Conservation (phyloP, 495 filamentous ascomycete species). For the Penicillium cinerascens region DNA sequence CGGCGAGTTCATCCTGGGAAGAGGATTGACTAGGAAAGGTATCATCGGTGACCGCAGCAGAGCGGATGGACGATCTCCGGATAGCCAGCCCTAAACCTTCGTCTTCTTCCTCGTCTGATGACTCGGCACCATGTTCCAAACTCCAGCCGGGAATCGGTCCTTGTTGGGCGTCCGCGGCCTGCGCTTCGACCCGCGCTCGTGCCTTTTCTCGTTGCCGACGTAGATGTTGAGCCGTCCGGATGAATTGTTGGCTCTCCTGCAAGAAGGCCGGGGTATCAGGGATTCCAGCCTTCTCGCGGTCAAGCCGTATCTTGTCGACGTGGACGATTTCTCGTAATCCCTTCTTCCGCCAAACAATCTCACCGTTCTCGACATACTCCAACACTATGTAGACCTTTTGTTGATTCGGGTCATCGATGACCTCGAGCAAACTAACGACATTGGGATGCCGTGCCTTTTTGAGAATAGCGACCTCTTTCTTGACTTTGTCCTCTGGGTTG, state of each 20-base stretch:
- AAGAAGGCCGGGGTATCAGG: slow-evolving; percentile 46
- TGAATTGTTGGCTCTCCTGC: slow-evolving; percentile 61
- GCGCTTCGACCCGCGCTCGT: slow-evolving; percentile 50
- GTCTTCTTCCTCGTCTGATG: slow-evolving; percentile 52
- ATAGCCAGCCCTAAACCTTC: slow-evolving; percentile 38
- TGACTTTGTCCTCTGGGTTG: slow-evolving; percentile 86
- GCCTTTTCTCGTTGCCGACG: slow-evolving; percentile 56
- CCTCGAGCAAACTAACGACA: slow-evolving; percentile 89
- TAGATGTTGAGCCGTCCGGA: slow-evolving; percentile 53
- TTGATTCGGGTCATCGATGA: slow-evolving; percentile 92
- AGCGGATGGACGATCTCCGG: slow-evolving; percentile 34
- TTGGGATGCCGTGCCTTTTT: slow-evolving; percentile 97
- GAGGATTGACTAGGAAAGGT: slow-evolving; percentile 45
- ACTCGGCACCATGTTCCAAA: slow-evolving; percentile 72
- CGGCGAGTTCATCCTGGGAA: slow-evolving; percentile 45
- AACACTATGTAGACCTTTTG: slow-evolving; percentile 98
- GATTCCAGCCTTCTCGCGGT: slow-evolving; percentile 64
- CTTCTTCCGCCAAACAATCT: slow-evolving; percentile 88
- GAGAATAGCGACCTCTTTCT: slow-evolving; percentile 93
- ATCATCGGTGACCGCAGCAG: slow-evolving; percentile 27
- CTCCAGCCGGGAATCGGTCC: slow-evolving; percentile 62
- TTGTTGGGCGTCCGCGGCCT: slow-evolving; percentile 42
- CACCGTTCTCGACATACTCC: slow-evolving; percentile 89
- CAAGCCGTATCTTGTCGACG: slow-evolving; percentile 74
- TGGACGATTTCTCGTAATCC: slow-evolving; percentile 73